These are phyloP conservation scores for Penicillium sclerotigenum DNA, from an alignment of 2,329 filamentous ascomycete species.

Conservation along the genomic window DNA sequence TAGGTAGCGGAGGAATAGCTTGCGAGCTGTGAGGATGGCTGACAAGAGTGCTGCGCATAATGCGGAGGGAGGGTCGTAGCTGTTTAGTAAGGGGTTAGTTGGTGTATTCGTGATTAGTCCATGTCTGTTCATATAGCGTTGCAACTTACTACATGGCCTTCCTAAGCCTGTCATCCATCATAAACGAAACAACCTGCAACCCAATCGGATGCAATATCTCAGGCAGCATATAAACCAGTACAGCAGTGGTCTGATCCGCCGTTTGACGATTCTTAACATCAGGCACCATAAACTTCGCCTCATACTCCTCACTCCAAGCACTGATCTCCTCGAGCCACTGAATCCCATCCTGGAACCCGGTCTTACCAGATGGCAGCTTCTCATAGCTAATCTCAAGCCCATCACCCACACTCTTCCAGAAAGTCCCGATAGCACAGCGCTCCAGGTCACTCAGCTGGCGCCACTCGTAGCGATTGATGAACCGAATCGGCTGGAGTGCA, in stretches of 20 bases:
- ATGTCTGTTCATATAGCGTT: neutral
- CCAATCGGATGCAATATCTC: slow-evolving; percentile 46
- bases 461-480: slow-evolving; percentile 68
- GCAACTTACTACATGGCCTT: slow-evolving; percentile 60
- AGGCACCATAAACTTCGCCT: slow-evolving; percentile 58
- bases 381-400: slow-evolving; percentile 61
- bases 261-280: slow-evolving; percentile 49
- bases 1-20: slow-evolving; percentile 57
- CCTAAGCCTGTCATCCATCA: slow-evolving; percentile 64
- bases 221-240: slow-evolving; percentile 59
- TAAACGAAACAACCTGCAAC: slow-evolving; percentile 52
- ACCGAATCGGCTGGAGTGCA: slow-evolving; percentile 62
- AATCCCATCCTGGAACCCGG: slow-evolving; percentile 50
- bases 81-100: slow-evolving; percentile 13
- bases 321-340: slow-evolving; percentile 53
- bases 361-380: slow-evolving; percentile 41
- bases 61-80: slow-evolving; percentile 41
- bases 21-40: slow-evolving; percentile 51
- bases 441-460: slow-evolving; percentile 65
- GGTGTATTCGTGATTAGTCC: neutral
- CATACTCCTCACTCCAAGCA: slow-evolving; percentile 56
- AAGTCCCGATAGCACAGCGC: slow-evolving; percentile 61
- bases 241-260: slow-evolving; percentile 58
- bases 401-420: slow-evolving; percentile 70
- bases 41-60: slow-evolving; percentile 43